Evolutionary conservation across 2,329 filamentous ascomycete species (phyloP).

Genomic region (Intubia oerlemansii): DNA sequence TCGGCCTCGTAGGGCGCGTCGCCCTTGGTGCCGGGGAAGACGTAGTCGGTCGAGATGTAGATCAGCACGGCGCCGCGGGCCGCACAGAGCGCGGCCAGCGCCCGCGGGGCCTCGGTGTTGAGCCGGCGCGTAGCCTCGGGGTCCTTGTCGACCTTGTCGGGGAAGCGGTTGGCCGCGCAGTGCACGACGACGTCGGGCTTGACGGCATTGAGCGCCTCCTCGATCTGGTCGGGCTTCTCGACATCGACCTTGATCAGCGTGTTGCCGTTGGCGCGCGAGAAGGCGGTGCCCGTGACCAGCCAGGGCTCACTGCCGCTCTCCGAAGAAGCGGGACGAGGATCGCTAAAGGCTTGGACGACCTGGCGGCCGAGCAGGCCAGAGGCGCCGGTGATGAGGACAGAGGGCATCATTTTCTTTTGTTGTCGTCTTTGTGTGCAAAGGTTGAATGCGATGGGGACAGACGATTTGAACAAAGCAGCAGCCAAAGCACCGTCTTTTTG

Average conservation of each 20-base stretch:
- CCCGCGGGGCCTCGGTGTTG: constrained; percentile 50
- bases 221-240: constrained; percentile 22
- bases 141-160: constrained; percentile 66
- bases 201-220: constrained; percentile 26
- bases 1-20: constrained; percentile 62
- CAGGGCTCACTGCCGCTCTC: constrained; percentile 42
- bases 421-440: not conserved
- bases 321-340: not conserved
- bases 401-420: not conserved
- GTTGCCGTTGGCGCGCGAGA: constrained; percentile 50
- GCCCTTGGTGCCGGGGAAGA: constrained; percentile 52
- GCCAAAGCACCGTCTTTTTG: too few species aligned
- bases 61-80: constrained; percentile 40
- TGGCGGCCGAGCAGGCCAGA: constrained; percentile 69
- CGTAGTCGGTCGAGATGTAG: constrained; percentile 70
- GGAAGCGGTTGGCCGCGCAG: constrained; percentile 73
- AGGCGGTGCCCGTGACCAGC: constrained; percentile 51
- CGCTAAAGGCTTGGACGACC: constrained; percentile 45
- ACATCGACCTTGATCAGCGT: constrained; percentile 41
- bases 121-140: constrained; percentile 52
- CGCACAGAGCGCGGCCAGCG: constrained; percentile 45
- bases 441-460: too few species aligned
- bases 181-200: constrained; percentile 65
- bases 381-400: constrained; percentile 61
- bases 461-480: too few species aligned